Evolutionary conservation across 2,329 filamentous ascomycete species (phyloP).

Genomic region (Alternaria dauci): DNA sequence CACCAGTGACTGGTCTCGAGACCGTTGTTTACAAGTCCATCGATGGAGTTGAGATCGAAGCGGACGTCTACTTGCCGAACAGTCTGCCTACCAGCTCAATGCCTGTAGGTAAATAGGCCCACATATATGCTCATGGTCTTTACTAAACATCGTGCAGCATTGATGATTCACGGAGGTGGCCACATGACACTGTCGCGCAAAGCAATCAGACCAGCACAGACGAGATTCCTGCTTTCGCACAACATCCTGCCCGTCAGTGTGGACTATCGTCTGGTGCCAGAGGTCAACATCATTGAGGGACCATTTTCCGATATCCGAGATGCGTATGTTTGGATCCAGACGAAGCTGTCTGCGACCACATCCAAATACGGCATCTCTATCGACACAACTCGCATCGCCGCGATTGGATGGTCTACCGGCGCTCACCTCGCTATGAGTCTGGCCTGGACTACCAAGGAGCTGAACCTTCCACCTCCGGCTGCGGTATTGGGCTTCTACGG

Average conservation of each 20-base stretch:
- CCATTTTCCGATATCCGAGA: slow-evolving; percentile 58
- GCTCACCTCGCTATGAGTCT: slow-evolving; percentile 14
- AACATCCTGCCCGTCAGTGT: slow-evolving; percentile 60
- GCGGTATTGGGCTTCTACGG: slow-evolving; percentile 11
- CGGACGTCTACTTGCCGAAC: slow-evolving; percentile 48
- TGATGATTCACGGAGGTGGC: slow-evolving; percentile 59
- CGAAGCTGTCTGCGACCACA: slow-evolving; percentile 1
- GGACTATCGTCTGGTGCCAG: slow-evolving; percentile 62
- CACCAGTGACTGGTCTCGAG: background rate
- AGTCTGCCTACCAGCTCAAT: slow-evolving; percentile 5
- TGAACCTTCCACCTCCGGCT: slow-evolving; percentile 3
- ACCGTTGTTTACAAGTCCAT: slow-evolving; percentile 24
- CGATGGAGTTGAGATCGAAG: slow-evolving; percentile 24
- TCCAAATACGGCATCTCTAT: slow-evolving; percentile 8
- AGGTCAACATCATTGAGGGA: slow-evolving; percentile 56
- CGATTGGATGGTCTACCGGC: slow-evolving; percentile 10
- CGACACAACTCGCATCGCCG: slow-evolving; percentile 2
- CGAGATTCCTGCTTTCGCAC: slow-evolving; percentile 45
- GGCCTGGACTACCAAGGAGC: slow-evolving; percentile 7
- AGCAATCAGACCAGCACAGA: slow-evolving; percentile 52
- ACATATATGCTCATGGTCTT: background rate
- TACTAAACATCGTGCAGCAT: slow-evolving; percentile 35
- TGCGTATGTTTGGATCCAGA: slow-evolving; percentile 16
- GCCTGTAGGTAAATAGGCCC: slow-evolving; percentile 16
- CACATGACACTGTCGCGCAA: slow-evolving; percentile 53